A percentile compares a stretch with the other conserved stretches of the same genome.
Evolutionary conservation across 441 rosid species (phyloP).

Genomic region (Melianthus villosus): DNA sequence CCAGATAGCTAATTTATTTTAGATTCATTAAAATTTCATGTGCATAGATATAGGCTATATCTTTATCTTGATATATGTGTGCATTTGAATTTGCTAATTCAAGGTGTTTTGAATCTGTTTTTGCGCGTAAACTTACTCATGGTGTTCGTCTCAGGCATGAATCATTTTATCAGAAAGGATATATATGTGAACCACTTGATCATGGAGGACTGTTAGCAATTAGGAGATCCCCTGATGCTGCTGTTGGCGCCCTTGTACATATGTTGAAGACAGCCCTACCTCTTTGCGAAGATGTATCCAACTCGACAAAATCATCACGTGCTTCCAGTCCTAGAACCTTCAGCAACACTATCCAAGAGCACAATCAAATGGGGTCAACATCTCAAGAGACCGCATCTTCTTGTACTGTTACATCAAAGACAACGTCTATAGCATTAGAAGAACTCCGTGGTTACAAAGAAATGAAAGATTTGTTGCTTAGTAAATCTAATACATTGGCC

Average conservation of each 20-base stretch:
- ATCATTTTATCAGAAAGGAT: conserved; percentile 43
- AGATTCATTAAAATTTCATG: too few relatives aligned
- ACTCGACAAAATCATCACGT: conserved; percentile 16
- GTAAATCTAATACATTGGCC: too few relatives aligned
- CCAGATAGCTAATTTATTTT: too few relatives aligned
- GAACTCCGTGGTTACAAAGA: conserved; percentile 59
- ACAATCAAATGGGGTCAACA: conserved; percentile 15
- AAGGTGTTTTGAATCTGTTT: conserved; percentile 3
- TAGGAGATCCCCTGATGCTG: conserved; percentile 65
- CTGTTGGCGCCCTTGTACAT: conserved; percentile 64
- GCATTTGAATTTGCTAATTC: too few relatives aligned
- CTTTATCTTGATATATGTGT: too few relatives aligned
- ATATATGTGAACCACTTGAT: conserved; percentile 24
- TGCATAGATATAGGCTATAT: too few relatives aligned
- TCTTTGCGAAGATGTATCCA: conserved; percentile 36
- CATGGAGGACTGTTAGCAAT: conserved; percentile 30
- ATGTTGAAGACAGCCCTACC: conserved; percentile 86
- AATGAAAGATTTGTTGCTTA: conserved; percentile 43
- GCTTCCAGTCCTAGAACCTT: conserved; percentile 18
- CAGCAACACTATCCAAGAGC: conserved; percentile 17
- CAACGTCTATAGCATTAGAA: conserved; percentile 81
- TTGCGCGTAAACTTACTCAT: conserved; percentile 2
- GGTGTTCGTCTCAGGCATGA: conserved; percentile 28
- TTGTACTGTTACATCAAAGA: conserved; percentile 29
- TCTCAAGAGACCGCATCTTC: conserved; percentile 25